phyloP scores from a whole-genome alignment of 1,139 yeast genomes.

The Diutina scorzettiae region DNA sequence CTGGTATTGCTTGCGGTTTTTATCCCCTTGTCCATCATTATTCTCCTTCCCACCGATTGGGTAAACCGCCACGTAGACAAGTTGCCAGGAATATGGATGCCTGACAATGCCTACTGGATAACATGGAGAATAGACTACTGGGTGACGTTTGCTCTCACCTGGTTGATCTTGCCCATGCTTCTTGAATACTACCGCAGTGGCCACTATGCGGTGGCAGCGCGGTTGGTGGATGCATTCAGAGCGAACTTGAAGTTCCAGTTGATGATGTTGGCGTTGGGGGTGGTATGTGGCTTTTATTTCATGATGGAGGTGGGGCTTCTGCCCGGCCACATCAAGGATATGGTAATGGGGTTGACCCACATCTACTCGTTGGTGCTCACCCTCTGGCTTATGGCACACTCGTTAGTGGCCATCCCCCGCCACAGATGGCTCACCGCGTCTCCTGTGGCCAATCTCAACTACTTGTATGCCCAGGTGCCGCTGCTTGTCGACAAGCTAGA shows the following conservation, averaged over 20 bases:
- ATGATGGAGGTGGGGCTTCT: slow-evolving; percentile 50
- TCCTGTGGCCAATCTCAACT: slow-evolving; percentile 25
- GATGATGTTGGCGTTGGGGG: slow-evolving; percentile 39
- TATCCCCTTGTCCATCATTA: slow-evolving; percentile 1
- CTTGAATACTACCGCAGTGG: slow-evolving; percentile 71
- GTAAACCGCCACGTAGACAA: not conserved
- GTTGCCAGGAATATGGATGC: slow-evolving; percentile 18
- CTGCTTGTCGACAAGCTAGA: slow-evolving; percentile 47
- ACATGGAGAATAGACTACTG: slow-evolving; percentile 73
- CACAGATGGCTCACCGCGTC: slow-evolving; percentile 40
- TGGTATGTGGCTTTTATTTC: slow-evolving; percentile 48
- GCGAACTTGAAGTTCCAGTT: slow-evolving; percentile 51
- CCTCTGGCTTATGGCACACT: slow-evolving; percentile 80
- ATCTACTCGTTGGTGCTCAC: slow-evolving; percentile 69
- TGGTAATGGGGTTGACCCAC: slow-evolving; percentile 68
- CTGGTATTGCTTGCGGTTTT: not conserved
- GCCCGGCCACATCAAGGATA: slow-evolving; percentile 44
- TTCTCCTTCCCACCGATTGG: slow-evolving; percentile 1
- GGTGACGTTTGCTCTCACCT: slow-evolving; percentile 66
- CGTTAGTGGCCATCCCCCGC: slow-evolving; percentile 58
- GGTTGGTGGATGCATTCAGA: slow-evolving; percentile 45
- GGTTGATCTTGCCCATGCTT: slow-evolving; percentile 59
- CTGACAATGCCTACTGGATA: slow-evolving; percentile 34
- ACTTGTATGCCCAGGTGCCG: slow-evolving; percentile 44
- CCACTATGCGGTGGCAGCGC: slow-evolving; percentile 33